Base-by-base conservation (phyloP, 2,329 filamentous ascomycete species). In the Akanthomyces lecanii region DNA sequence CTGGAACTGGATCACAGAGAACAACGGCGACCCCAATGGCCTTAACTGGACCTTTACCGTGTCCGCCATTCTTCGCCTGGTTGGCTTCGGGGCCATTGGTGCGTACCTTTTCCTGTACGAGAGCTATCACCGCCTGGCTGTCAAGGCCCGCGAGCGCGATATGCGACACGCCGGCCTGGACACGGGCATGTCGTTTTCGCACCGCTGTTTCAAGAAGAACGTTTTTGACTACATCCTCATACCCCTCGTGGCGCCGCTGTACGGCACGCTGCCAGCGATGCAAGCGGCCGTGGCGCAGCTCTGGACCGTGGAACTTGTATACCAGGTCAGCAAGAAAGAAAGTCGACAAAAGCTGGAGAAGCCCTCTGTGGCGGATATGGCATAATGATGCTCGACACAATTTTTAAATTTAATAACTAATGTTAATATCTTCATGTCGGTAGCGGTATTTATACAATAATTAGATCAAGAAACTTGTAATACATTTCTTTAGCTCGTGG, bases 281-380 rank as follows among this genome's bases (percentile, higher is more conserved):
- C 86, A 90, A 66, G 89, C 89, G 2, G 84, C 89, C 66, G 74
- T 90, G 61, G 84, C 81, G 70, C 89, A 91, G 71, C 85, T 91
- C 70, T 91, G 87, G 82, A 89, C 86, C 0, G 77, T 87, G 40
- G 80, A 89, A 62, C 72, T 91, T 67, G 85, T 88, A 12, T 91
- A 91, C 74, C 83, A 85, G 0, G 88, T 91, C 69, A 90, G 87
- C 77, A 85, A 87, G 74, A 91, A 91, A 71, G 82, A 85, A 69
- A 83, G 80, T 2, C 75, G 83, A 63, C 78, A 82, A 72, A 75
- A 80, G 66, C 74, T 77, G 38, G 80, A 79, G 64, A 78, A 79
- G 3, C 65, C 78, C 57, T 76, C 74, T 50, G 74, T 73, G n/a
- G 76, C 75, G 30, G 73, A 78, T 48, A 77, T 82, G 75, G 80